A percentile compares a stretch with the other conserved stretches of the same genome.
Conservation (phyloP, 495 filamentous ascomycete genomes). For the Thozetella sp. region DNA sequence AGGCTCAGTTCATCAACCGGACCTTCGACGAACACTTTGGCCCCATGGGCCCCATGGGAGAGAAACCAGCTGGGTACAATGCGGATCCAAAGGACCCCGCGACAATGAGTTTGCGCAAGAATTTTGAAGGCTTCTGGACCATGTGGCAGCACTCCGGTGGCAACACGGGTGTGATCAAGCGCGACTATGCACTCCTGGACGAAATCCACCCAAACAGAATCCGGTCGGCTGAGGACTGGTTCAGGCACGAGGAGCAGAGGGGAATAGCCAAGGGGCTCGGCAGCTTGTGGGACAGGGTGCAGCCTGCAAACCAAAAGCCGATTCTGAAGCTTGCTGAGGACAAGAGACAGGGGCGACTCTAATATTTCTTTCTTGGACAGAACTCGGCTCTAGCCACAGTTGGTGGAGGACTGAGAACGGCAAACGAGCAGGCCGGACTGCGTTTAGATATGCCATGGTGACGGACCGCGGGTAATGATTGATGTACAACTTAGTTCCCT, state of each 20-base stretch:
- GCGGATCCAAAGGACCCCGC: conserved; percentile 38
- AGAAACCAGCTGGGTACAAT: conserved; percentile 34
- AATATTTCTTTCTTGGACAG: not conserved
- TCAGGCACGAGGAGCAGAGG: conserved; percentile 40
- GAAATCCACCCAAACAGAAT: conserved; percentile 53
- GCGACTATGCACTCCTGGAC: conserved; percentile 54
- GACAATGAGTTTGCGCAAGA: conserved; percentile 45
- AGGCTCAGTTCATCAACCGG: conserved; percentile 41
- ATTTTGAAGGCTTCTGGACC: conserved; percentile 58
- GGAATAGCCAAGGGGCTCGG: conserved; percentile 17
- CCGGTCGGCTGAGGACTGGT: conserved; percentile 50
- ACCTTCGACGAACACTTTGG: conserved; percentile 45
- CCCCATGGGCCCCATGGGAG: conserved; percentile 15
- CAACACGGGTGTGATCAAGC: conserved; percentile 36
- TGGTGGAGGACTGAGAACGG: too few species aligned
- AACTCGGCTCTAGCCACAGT: too few species aligned
- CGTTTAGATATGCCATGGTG: too few species aligned
- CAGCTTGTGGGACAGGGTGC: conserved; percentile 27
- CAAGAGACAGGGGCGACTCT: conserved; percentile 3
- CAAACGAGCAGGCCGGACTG: too few species aligned
- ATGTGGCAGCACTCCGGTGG: conserved; percentile 40
- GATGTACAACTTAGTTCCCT: too few species aligned
- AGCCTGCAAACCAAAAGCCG: conserved; percentile 13
- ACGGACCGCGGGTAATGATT: too few species aligned
- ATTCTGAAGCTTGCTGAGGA: conserved; percentile 33